Evolutionary conservation across 1,284 basidiomycete genomes (phyloP), one percentile per base, ranked within the genome.

Genomic region (Fomes fomentarius): DNA sequence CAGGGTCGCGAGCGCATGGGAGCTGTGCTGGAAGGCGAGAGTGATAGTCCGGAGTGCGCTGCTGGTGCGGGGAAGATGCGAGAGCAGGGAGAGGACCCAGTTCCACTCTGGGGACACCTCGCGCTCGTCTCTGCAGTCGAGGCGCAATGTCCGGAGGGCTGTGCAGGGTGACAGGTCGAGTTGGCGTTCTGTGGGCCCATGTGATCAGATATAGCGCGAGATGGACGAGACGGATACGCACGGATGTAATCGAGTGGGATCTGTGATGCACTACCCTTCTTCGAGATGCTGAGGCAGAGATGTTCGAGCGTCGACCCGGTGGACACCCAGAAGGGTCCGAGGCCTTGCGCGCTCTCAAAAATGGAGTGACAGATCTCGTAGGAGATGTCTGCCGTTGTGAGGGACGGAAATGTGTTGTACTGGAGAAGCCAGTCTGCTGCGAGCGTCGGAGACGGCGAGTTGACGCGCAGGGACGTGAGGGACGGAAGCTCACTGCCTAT

Each of bases 1-100:
- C 35, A 61, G 49, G 19, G 52, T 50, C 2, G 53, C 59, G 2
- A 61, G 50, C 10, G 59, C 59, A 31, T 61, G 59, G 2, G 59
- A 53, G 37, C 42, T 50, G 28, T 56, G 51, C 21, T 50, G 47
- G 47, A 61, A 61, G 1, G 37, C 40, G 40, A 61, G 42, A 8
- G 31, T 12, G 44, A 61, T 37, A 19, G 33, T 19, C n/a, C 21
- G 47, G 12, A 54, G 33, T 1, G 39, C 31, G 22, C 33, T 10
- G 3, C 11, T 19, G 34, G 28, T 30, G 22, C 44, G 37, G 10
- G 50, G 50, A 17, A 57, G 30, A 9, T 48, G 43, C 7, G 37
- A 49, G 12, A 55, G 30, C 24, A 57, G 28, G 48, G 49, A 54
- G 8, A 37, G 15, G 21, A 57, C 35, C 55, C 56, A 61, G 14